Evolutionary conservation across 2,329 filamentous ascomycete species (phyloP).

Genomic region (Cercospora canescens): DNA sequence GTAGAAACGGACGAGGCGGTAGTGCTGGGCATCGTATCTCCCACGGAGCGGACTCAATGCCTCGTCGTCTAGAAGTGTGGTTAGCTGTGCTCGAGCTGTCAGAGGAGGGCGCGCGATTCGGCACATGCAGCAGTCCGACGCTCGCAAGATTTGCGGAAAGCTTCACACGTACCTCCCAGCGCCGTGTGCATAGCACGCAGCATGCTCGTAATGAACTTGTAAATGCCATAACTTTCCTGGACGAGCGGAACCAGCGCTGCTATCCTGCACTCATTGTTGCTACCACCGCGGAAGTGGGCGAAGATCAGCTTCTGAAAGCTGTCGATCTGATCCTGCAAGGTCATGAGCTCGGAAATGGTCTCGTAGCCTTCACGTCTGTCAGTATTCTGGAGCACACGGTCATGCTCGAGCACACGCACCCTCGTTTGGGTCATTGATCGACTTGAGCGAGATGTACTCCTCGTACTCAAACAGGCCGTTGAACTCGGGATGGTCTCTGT

Average conservation of each 20-base stretch:
- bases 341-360: slow-evolving; percentile 96
- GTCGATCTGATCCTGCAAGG: slow-evolving; percentile 95
- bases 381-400: neutral
- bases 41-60: slow-evolving; percentile 83
- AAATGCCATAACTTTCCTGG: slow-evolving; percentile 97
- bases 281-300: slow-evolving; percentile 86
- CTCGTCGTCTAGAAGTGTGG: slow-evolving; percentile 62
- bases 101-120: neutral
- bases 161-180: slow-evolving; percentile 62
- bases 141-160: neutral
- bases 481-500: slow-evolving; percentile 95
- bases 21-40: slow-evolving; percentile 93
- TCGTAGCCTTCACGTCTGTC: slow-evolving; percentile 66
- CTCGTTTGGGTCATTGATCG: slow-evolving; percentile 98
- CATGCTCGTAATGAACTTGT: slow-evolving; percentile 99
- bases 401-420: neutral
- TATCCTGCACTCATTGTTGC: slow-evolving; percentile 96
- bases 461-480: slow-evolving; percentile 99
- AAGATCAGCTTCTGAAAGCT: slow-evolving; percentile 98
- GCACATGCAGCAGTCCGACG: neutral
- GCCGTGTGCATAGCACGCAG: slow-evolving; percentile 89
- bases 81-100: neutral
- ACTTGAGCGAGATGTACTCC: slow-evolving; percentile 96
- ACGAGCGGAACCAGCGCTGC: slow-evolving; percentile 90
- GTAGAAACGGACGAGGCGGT: slow-evolving; percentile 95